Evolutionary conservation across 257 asterid species (phyloP).

Genomic region (Solanum sejunctum): DNA sequence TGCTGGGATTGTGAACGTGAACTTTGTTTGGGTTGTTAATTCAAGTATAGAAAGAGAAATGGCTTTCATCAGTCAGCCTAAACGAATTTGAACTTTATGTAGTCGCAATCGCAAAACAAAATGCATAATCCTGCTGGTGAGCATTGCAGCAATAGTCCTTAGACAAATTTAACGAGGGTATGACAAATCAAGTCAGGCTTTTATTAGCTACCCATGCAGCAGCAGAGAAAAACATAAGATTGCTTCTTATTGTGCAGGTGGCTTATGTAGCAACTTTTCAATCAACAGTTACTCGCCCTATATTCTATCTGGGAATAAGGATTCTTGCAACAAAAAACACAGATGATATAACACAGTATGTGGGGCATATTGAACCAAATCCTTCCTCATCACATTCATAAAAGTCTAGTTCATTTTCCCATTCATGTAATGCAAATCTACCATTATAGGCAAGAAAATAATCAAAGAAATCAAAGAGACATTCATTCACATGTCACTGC

Average conservation of each 20-base stretch:
- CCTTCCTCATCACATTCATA: background rate
- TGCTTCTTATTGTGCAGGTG: background rate
- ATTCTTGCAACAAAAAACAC: background rate
- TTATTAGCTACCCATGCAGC: background rate
- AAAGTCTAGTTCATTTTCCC: background rate
- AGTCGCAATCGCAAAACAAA: background rate
- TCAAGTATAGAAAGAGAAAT: background rate
- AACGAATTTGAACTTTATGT: background rate
- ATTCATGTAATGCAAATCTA: background rate
- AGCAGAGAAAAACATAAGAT: background rate
- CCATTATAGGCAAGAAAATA: background rate
- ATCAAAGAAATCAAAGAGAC: background rate
- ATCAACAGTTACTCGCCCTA: background rate
- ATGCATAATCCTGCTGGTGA: background rate
- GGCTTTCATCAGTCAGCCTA: background rate
- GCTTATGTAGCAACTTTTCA: background rate
- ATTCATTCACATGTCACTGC: background rate
- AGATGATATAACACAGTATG: background rate
- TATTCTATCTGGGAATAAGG: background rate
- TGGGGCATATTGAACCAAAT: background rate
- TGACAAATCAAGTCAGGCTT: background rate
- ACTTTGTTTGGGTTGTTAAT: background rate
- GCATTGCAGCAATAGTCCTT: background rate
- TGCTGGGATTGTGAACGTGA: background rate
- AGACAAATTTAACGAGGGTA: background rate